Conservation (phyloP, 2,329 filamentous ascomycete genomes). For the Diaporthe longicolla region DNA sequence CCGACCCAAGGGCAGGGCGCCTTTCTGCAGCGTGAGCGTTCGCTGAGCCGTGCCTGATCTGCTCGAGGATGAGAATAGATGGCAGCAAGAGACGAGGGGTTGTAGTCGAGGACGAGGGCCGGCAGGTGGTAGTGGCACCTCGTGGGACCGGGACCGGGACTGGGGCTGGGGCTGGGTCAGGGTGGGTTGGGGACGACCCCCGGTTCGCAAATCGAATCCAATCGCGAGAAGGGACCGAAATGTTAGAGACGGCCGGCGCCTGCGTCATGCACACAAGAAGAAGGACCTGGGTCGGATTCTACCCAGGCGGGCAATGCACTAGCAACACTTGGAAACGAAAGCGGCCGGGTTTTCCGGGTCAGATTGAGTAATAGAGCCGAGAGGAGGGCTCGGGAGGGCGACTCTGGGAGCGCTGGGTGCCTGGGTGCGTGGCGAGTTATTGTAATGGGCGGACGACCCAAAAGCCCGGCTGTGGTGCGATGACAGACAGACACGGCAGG, state of each 20-base stretch:
- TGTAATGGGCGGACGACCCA: not conserved
- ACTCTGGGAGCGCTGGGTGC: not conserved
- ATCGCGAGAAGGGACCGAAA: slow-evolving; percentile 26
- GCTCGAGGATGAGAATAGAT: slow-evolving; percentile 10
- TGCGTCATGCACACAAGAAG: slow-evolving; percentile 18
- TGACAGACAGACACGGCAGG: not conserved
- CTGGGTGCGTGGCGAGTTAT: not conserved
- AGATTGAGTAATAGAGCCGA: slow-evolving; percentile 4
- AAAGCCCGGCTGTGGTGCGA: slow-evolving; percentile 2
- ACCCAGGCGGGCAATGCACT: slow-evolving; percentile 6
- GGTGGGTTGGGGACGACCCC: slow-evolving; percentile 22
- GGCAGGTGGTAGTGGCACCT: slow-evolving; percentile 14
- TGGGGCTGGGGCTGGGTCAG: not conserved
- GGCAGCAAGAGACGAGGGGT: slow-evolving; percentile 23
- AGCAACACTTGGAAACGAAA: slow-evolving; percentile 22
- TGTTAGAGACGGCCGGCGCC: not conserved
- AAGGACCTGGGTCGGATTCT: slow-evolving; percentile 2
- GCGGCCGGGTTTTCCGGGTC: not conserved
- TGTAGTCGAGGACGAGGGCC: not conserved
- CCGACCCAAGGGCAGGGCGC: slow-evolving; percentile 1
- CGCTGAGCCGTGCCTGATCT: slow-evolving; percentile 21
- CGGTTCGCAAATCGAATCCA: slow-evolving; percentile 22
- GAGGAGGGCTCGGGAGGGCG: not conserved
- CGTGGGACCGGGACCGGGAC: not conserved
- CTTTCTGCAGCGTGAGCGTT: not conserved